A percentile compares a stretch with the other conserved stretches of the same genome.
Conservation (phyloP, 257 asterid species). For the Scutellaria baicalensis region DNA sequence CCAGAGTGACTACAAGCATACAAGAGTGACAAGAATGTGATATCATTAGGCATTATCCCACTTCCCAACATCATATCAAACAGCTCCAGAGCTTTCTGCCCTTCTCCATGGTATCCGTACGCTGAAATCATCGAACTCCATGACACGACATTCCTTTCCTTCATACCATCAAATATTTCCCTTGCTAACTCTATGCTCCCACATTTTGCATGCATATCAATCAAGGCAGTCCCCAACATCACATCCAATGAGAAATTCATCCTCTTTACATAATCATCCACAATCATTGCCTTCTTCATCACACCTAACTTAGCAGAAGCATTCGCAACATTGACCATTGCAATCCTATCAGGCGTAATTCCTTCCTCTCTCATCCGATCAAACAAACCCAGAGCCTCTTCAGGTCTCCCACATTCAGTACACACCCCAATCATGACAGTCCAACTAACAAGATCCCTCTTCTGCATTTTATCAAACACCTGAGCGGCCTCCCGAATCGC, state of each 20-base stretch:
- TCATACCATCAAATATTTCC: conserved; percentile 39
- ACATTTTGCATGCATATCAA: conserved; percentile 55
- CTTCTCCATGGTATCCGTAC: conserved; percentile 56
- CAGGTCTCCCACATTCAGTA: conserved; percentile 43
- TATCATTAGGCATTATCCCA: conserved; percentile 32
- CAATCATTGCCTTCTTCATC: conserved; percentile 36
- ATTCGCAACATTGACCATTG: conserved; percentile 44
- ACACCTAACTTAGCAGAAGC: conserved; percentile 52
- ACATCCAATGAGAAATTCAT: conserved; percentile 24
- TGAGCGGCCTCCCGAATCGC: conserved; percentile 28
- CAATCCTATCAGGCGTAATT: conserved; percentile 36
- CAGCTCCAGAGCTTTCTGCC: conserved; percentile 42
- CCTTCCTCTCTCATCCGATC: conserved; percentile 39
- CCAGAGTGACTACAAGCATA: conserved; percentile 56
- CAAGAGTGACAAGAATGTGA: conserved; percentile 43
- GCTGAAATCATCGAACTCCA: conserved; percentile 65
- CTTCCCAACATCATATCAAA: conserved; percentile 31
- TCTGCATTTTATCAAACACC: conserved; percentile 44
- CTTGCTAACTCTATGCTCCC: conserved; percentile 42
- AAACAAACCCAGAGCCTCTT: conserved; percentile 38
- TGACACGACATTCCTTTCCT: conserved; percentile 32
- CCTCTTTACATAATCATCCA: conserved; percentile 28
- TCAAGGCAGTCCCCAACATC: conserved; percentile 47
- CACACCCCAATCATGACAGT: conserved; percentile 63
- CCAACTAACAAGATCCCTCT: conserved; percentile 44